Evolutionary conservation across 2,329 filamentous ascomycete species (phyloP), one percentile per base, ranked within the genome.

Genomic region (Paramyrothecium sp.): DNA sequence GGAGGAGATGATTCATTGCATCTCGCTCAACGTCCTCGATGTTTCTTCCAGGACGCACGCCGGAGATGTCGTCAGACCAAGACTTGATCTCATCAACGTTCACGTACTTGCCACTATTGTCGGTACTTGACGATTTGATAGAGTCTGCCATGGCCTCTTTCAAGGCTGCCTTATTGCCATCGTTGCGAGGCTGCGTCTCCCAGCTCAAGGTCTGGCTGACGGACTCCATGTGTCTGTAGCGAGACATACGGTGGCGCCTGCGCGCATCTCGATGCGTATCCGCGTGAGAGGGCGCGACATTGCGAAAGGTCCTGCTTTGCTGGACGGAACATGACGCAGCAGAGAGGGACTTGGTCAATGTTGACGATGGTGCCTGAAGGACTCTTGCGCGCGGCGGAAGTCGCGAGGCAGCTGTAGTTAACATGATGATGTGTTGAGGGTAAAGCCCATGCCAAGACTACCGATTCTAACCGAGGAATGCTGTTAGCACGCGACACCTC

Each of bases 221-320:
- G 3, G 74, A 69, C 55, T 83, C 77, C 57, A 74, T 68, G 61
- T 79, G 79, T 57, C 76, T 80, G 62, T 81, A 75, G 49, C 76
- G 79, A 12, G 77, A 44, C 3, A 65, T 59, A 54, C 76, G 74
- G 59, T 77, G 72, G 13, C 77, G 80, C 48, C 75, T 78, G 53
- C 76, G 76, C 30, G 76, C 59, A 54, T 82, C 77, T 48, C 71
- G 74, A 44, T 75, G 72, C 20, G 71, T 69, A 19, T 78, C 72
- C 16, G 71, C 67, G 60, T 81, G 74, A 8, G 76, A 73, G 77
- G 81, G 83, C 19, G 75, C 62, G 54, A 74, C 77, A 58, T 84
- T 77, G 58, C 81, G 78, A 59, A 84, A 82, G 38, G 65, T 66
- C 38, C 84, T 78, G 63, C 48, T 58, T 55, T 69, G 68, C 17